phyloP scores from a whole-genome alignment of 441 rosid species.

The Corymbia calophylla region DNA sequence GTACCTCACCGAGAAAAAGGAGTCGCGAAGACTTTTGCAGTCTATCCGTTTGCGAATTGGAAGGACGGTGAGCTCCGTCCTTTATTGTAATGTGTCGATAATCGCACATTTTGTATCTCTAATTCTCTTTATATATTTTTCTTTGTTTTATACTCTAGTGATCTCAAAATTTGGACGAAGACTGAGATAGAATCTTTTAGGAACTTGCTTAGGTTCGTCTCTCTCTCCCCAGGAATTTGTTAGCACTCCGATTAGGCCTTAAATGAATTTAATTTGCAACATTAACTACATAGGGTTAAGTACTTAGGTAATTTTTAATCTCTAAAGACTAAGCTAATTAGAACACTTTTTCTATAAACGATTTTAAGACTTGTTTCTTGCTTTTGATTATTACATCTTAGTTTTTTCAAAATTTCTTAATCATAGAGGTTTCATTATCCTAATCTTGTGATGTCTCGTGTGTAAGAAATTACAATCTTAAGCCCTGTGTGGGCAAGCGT shows the following conservation, averaged over 20 bases:
- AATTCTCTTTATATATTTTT: too few species aligned
- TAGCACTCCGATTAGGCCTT: not conserved
- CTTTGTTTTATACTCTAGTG: too few species aligned
- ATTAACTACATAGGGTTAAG: not conserved
- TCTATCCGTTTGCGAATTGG: not conserved
- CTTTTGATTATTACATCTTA: not conserved
- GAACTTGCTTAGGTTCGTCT: not conserved
- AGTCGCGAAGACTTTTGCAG: too few species aligned
- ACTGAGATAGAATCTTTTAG: not conserved
- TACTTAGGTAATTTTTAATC: not conserved
- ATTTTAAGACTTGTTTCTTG: not conserved
- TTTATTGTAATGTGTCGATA: too few species aligned
- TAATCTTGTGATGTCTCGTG: not conserved
- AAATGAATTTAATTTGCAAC: not conserved
- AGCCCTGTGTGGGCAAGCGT: not conserved
- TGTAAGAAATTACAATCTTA: not conserved
- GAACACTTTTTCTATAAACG: not conserved
- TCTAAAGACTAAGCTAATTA: not conserved
- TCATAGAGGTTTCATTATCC: not conserved
- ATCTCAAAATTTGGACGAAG: too few species aligned
- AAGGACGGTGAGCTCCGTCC: not conserved
- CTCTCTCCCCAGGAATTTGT: not conserved
- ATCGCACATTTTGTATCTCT: rapidly evolving
- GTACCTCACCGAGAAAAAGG: not conserved
- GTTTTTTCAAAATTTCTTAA: not conserved